Evolutionary conservation across 345 rosid species (phyloP), one percentile per base, ranked within the genome.

Genomic region (Durio zibethinus): DNA sequence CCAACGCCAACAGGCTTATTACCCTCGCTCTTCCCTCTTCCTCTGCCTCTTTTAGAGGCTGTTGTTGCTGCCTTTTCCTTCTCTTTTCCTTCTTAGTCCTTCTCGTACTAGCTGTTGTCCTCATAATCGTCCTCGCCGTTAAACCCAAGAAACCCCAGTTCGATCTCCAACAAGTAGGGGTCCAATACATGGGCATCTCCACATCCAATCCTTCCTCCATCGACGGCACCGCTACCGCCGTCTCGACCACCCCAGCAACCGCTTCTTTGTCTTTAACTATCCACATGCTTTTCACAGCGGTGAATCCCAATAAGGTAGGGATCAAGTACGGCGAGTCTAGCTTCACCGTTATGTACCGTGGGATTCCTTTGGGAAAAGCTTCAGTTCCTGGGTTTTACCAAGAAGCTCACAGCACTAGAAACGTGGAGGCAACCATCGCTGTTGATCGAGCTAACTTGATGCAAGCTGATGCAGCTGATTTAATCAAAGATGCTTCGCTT

Each of bases 61-160:
- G 99, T 84, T 96, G 99, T 84, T 96, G 99, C 84, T 96, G 99
- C 78, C 91, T 96, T 79, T 87, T 96, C 86, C 92, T 96, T 23
- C 88, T 96, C 54, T 86, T 96, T 80, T 90, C 97, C 72, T 91
- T 96, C 89, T 80, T 96, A 5, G 94, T 88, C 14, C 93, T 96
- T 47, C 82, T 96, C 1, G 82, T 85, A 27, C 87, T 96, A 8
- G 98, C 97, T 5, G 81, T 90, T 20, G 92, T 87, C 50, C 92
- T 96, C 54, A 73, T 96, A 67, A 80, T 96, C 35, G 73, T 93
- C 82, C 93, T 96, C 40, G 99, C 97, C 57, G 94, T 96, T 74
- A 96, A 96, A 77, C 99, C 99, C 81, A 93, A 93, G 79, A 93
- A 92, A 45, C 99, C 99, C 57, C 98, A 96, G 79, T 96, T 96